phyloP scores from a whole-genome alignment of 2,329 filamentous ascomycete genomes.

The Neopestalotiopsis clavispora region DNA sequence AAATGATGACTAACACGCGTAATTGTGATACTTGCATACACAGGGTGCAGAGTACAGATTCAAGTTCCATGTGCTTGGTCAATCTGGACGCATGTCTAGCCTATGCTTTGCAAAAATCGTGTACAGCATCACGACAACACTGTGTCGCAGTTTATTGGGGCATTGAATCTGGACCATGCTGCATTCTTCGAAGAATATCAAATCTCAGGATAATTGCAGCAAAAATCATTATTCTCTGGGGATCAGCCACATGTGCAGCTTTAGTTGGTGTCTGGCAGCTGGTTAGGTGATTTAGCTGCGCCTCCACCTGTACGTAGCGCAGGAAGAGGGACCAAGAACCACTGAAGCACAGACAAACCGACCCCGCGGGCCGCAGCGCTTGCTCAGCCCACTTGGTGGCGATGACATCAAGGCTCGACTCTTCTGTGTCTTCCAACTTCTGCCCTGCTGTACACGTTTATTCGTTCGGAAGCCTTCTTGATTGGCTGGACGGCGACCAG shows the following conservation, averaged over 20 bases:
- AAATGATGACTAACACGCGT: too few relatives aligned
- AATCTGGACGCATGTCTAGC: neutral
- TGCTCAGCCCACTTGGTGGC: slow-evolving; percentile 24
- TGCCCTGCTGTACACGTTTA: slow-evolving; percentile 21
- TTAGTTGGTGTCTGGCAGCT: too few relatives aligned
- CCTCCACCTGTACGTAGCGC: slow-evolving; percentile 1
- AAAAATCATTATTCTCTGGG: neutral
- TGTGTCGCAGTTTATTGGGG: neutral
- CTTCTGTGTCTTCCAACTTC: neutral
- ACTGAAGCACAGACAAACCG: neutral
- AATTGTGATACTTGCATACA: neutral
- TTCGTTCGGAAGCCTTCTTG: slow-evolving; percentile 19
- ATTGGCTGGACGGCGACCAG: neutral
- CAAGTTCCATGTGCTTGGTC: neutral
- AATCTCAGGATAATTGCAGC: neutral
- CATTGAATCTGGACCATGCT: neutral
- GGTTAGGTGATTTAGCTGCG: neutral
- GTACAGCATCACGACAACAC: neutral
- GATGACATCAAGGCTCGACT: slow-evolving; percentile 28
- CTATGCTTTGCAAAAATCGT: neutral
- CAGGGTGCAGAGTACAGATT: neutral
- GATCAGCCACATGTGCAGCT: neutral
- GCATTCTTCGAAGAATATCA: slow-evolving; percentile 1
- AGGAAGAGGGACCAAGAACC: neutral
- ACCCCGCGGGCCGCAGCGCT: neutral